These are phyloP conservation scores for Grosmannia clavigera DNA, from an alignment of 2,329 filamentous ascomycete genomes.

Conservation along the genomic window DNA sequence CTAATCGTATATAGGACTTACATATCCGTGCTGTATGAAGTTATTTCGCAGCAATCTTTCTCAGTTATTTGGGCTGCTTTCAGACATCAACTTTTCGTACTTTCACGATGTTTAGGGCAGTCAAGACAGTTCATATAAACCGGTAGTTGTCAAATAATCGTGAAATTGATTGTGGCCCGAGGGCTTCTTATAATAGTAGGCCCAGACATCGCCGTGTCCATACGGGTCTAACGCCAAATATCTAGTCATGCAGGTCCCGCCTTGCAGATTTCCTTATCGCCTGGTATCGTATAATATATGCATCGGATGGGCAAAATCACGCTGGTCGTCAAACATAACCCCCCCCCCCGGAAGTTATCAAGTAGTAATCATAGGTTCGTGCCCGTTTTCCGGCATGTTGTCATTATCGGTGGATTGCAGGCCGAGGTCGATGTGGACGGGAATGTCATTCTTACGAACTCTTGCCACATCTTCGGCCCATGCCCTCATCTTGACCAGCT, in stretches of 20 bases:
- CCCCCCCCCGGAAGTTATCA: conserved; percentile 16
- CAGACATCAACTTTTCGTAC: too few relatives aligned
- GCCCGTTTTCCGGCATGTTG: conserved; percentile 25
- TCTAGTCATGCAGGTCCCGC: neutral
- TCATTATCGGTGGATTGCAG: conserved; percentile 24
- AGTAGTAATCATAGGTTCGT: conserved; percentile 41
- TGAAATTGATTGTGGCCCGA: neutral
- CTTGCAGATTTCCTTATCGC: neutral
- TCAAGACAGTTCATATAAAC: too few relatives aligned
- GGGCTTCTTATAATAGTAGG: neutral
- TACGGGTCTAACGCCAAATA: neutral
- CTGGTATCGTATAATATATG: neutral
- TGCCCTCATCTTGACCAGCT: conserved; percentile 66
- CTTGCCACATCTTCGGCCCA: conserved; percentile 66
- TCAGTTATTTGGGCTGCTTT: neutral
- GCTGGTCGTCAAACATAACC: neutral
- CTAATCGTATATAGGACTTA: conserved; percentile 6
- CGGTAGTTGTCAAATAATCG: neutral
- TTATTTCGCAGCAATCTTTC: neutral
- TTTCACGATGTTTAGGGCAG: neutral
- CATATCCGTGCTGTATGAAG: neutral
- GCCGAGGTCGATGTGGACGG: conserved; percentile 27
- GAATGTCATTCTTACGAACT: conserved; percentile 28
- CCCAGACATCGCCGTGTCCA: neutral
- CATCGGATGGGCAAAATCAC: neutral